phyloP scores from a whole-genome alignment of 1,139 yeast genomes.

The Pneumocystis oryctolagi region DNA sequence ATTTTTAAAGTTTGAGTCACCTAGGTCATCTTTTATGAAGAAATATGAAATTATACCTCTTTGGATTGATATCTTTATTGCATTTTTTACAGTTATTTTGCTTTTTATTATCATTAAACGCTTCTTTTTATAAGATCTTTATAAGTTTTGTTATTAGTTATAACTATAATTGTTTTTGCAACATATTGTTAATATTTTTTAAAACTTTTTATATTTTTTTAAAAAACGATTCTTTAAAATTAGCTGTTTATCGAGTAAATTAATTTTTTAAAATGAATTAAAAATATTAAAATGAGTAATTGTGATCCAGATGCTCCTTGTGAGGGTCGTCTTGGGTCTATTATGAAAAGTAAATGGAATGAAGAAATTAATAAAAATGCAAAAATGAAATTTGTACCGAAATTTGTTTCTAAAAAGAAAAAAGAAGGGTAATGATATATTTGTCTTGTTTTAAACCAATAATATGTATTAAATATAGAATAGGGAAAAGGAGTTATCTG shows the following conservation, averaged over 20 bases:
- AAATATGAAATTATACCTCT: not conserved
- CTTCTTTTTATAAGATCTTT: not conserved
- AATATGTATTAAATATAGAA: not conserved
- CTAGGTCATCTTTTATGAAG: not conserved
- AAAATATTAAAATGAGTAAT: not conserved
- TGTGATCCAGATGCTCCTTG: not conserved
- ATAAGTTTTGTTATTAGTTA: not conserved
- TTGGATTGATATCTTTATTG: not conserved
- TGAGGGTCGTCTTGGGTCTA: constrained; percentile 1
- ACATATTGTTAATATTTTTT: not conserved
- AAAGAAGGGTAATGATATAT: not conserved
- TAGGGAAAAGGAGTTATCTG: not conserved
- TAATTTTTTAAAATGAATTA: too few species aligned
- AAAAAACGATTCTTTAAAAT: too few species aligned
- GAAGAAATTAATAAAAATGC: not conserved
- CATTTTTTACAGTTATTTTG: not conserved
- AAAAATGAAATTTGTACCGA: constrained; percentile 2
- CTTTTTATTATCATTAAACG: not conserved
- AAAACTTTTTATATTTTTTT: not conserved
- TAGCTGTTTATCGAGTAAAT: too few species aligned
- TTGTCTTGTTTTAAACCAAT: not conserved
- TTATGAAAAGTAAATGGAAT: not conserved
- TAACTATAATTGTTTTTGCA: not conserved
- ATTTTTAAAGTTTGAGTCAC: not conserved
- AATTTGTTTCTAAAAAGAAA: not conserved